Conservation (phyloP, 352 stramenopile genomes). For the Phytopythium mirpurense region DNA sequence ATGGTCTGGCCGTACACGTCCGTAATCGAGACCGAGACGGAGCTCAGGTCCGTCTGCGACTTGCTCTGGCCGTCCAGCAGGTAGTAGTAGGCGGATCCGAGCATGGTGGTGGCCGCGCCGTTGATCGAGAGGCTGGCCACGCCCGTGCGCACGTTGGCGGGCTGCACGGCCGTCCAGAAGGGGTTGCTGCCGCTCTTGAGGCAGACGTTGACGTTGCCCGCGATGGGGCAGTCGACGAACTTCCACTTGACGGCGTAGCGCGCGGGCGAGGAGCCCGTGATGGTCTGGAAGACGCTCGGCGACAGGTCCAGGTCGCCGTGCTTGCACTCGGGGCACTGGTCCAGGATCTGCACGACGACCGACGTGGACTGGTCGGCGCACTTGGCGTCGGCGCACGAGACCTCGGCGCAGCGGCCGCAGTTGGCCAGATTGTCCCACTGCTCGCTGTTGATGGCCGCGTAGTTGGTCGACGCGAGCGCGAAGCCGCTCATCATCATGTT, state of each 20-base stretch:
- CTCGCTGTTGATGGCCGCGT: constrained; percentile 53
- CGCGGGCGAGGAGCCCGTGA: constrained; percentile 36
- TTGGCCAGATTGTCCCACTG: constrained; percentile 40
- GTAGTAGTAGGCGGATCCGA: constrained; percentile 58
- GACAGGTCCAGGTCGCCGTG: constrained; percentile 50
- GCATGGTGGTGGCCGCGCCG: constrained; percentile 42
- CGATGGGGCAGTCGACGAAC: constrained; percentile 44
- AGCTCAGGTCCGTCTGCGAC: constrained; percentile 22
- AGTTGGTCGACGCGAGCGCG: constrained; percentile 34
- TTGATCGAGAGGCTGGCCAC: constrained; percentile 43
- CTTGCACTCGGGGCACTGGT: constrained; percentile 58
- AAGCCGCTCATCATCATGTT: constrained; percentile 35
- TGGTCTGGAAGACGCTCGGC: constrained; percentile 28
- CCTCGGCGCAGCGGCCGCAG: constrained; percentile 49
- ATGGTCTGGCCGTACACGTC: constrained; percentile 34
- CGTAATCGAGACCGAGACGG: constrained; percentile 34
- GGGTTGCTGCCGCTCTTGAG: constrained; percentile 47
- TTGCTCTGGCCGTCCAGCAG: constrained; percentile 34
- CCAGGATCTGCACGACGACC: constrained; percentile 46
- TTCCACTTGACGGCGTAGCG: constrained; percentile 44
- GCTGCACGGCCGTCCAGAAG: constrained; percentile 43
- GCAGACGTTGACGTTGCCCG: constrained; percentile 46
- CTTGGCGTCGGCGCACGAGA: constrained; percentile 31
- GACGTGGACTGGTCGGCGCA: constrained; percentile 28
- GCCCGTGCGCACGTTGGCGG: constrained; percentile 29